phyloP scores from a whole-genome alignment of 2,329 filamentous ascomycete genomes.

The Penicillium rolfsii region DNA sequence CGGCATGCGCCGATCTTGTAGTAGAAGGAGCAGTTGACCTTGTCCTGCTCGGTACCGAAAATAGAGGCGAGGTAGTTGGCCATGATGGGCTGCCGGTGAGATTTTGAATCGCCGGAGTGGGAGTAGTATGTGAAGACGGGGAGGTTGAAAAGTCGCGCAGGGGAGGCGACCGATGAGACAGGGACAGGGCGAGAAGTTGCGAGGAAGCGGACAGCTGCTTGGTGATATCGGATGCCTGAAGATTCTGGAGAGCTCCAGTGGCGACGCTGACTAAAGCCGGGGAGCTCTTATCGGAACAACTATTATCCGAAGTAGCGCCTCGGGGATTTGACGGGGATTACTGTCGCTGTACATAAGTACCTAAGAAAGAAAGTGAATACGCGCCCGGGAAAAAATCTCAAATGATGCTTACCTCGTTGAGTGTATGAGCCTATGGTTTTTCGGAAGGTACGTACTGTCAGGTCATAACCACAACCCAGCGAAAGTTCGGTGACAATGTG shows the following conservation, averaged over 20 bases:
- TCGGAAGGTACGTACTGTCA: neutral
- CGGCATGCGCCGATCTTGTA: conserved; percentile 99
- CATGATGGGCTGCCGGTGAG: conserved; percentile 57
- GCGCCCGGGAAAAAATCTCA: neutral
- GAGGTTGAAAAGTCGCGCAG: neutral
- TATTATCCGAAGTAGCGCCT: conserved; percentile 13
- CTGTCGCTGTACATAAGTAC: too few relatives aligned
- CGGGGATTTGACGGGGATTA: neutral
- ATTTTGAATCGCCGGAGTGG: neutral
- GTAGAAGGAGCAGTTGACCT: conserved; percentile 99
- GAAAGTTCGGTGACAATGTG: neutral
- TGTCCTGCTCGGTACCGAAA: conserved; percentile 99
- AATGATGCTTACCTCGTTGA: neutral
- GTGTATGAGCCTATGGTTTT: too few relatives aligned
- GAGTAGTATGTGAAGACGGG: neutral
- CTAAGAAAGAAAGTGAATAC: neutral
- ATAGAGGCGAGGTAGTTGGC: conserved; percentile 99
- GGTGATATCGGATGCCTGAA: conserved; percentile 32
- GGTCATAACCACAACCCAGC: neutral
- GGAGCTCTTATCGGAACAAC: conserved; percentile 19
- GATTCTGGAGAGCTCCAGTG: conserved; percentile 42
- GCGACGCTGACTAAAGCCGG: conserved; percentile 33
- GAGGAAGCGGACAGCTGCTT: conserved; percentile 21
- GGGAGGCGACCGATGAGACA: conserved; percentile 6
- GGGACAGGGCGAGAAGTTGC: conserved; percentile 4